Evolutionary conservation across 2,329 filamentous ascomycete species (phyloP), one percentile per base, ranked within the genome.

Genomic region (Fusarium sp.): DNA sequence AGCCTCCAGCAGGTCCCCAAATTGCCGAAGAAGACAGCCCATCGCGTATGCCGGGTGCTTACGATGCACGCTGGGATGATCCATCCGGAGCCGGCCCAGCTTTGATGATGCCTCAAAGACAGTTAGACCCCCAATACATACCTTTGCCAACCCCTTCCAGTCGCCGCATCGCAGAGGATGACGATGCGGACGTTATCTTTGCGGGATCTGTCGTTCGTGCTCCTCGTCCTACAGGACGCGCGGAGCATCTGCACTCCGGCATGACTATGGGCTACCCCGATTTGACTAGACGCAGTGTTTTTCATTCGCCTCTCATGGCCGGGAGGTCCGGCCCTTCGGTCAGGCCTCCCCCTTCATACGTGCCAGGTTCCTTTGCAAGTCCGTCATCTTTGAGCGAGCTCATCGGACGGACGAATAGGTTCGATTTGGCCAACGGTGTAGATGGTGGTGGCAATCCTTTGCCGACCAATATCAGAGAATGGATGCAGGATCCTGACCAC

Each of bases 391-490:
- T 83, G 37, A 53, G 72, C 8, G 71, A 77, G 44, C 73, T 83
- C 23, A 82, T 84, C 56, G 71, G 73, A 36, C 79, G 55, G n/a
- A 82, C 81, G 3, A 78, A 70, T 64, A 67, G 60, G 33, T 80
- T 78, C 42, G 78, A 84, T 62, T 81, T 76, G 60, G 57, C 68
- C 2, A 77, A 72, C 18, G 74, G 80, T 33, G 47, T 77, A 6
- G 79, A 84, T 54, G 72, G 51, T 0, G 61, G 71, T n/a, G 81
- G 83, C 3, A 75, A 79, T 23, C 72, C 80, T 1, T 70, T 84
- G 8, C 67, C 76, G 8, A 60, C 75, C 4, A 74, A 77, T 8
- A 49, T 83, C 9, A 60, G 69, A n/a, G 69, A 74, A 50, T 77
- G 77, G 40, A 47, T 82, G 30, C 69, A 80, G 26, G 78, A 80